Conservation (phyloP, 257 asterid species). For the Nicotiana attenuata region DNA sequence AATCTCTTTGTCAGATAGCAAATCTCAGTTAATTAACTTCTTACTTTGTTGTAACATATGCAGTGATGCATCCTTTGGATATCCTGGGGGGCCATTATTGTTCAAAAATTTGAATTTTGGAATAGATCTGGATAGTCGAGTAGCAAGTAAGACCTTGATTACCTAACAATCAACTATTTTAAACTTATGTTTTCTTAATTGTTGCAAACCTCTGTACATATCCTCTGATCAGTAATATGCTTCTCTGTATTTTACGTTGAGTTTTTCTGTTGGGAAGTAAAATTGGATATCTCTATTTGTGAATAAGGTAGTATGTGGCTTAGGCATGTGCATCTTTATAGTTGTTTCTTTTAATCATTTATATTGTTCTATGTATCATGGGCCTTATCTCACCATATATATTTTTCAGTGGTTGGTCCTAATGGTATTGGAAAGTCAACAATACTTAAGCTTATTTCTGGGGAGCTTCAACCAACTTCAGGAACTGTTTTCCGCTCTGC, state of each 20-base stretch:
- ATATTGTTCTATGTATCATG: neutral
- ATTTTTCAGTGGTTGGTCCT: constrained; percentile 92
- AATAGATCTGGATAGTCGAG: constrained; percentile 90
- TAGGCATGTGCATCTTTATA: neutral
- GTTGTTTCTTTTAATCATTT: neutral
- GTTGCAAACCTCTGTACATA: neutral
- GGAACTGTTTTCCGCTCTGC: constrained; percentile 99
- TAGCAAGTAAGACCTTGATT: constrained; percentile 74
- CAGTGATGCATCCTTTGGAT: constrained; percentile 99
- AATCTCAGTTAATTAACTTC: constrained; percentile 2
- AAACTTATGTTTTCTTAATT: neutral
- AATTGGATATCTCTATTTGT: constrained; percentile 8
- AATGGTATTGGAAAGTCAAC: constrained; percentile 98
- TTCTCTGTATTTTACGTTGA: neutral
- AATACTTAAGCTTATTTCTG: constrained; percentile 86
- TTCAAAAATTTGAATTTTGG: constrained; percentile 94
- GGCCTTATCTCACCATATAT: constrained; percentile 3
- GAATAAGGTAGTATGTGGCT: neutral
- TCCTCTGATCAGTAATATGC: neutral
- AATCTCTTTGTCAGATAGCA: neutral
- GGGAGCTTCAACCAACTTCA: constrained; percentile 96
- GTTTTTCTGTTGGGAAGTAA: neutral
- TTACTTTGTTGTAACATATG: constrained; percentile 25
- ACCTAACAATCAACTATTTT: neutral
- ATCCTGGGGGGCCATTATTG: constrained; percentile 84